Conservation (phyloP, 768 basidiomycete genomes). For the Agaricus blazei region DNA sequence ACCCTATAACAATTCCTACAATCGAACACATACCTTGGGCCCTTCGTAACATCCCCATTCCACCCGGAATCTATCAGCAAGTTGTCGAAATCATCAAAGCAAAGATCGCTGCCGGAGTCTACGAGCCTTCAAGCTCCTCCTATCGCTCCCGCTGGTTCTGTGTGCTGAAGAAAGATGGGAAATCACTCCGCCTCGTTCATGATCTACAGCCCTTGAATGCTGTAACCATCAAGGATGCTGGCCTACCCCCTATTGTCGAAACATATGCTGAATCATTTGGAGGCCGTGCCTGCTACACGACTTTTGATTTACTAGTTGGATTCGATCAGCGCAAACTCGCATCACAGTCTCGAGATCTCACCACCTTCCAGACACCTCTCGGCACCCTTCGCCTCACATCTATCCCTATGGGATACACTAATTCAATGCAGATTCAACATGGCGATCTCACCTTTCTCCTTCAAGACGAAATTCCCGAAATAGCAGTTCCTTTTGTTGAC, state of each 20-base stretch:
- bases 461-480: no score
- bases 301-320: conserved; percentile 23
- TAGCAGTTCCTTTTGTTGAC: no score
- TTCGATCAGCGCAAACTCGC: conserved; percentile 26
- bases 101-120: conserved; percentile 33
- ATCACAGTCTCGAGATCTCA: conserved; percentile 26
- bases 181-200: conserved; percentile 28
- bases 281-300: conserved; percentile 22
- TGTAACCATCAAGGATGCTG: conserved; percentile 29
- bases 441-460: no score
- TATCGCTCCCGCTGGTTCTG: no score
- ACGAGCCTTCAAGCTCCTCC: conserved; percentile 16
- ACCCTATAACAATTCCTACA: no score
- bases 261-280: conserved; percentile 28
- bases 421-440: no score
- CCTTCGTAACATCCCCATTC: no score
- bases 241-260: conserved; percentile 27
- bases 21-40: no score
- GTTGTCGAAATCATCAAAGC: conserved; percentile 15
- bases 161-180: conserved; percentile 17
- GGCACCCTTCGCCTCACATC: conserved; percentile 16
- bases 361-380: conserved; percentile 34
- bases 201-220: conserved; percentile 32
- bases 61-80: conserved; percentile 10
- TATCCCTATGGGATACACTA: no score